Conservation (phyloP, 768 basidiomycete genomes). For the Russula compacta region DNA sequence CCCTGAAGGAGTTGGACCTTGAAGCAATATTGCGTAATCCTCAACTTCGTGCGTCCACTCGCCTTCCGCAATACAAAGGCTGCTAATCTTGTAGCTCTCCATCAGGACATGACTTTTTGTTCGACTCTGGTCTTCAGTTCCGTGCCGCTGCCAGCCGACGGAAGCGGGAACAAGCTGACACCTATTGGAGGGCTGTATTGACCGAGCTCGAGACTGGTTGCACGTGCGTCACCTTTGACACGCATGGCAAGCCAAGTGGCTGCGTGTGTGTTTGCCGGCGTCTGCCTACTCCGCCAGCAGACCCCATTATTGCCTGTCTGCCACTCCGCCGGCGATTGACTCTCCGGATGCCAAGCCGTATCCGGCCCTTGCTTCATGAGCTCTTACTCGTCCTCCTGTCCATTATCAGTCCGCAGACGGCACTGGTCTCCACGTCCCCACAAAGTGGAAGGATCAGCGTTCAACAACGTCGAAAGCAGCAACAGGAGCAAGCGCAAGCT, state of each 20-base stretch:
- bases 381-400: constrained; percentile 40
- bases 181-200: constrained; percentile 77
- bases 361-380: constrained; percentile 64
- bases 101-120: constrained; percentile 80
- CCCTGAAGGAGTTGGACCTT: constrained; percentile 78
- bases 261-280: constrained; percentile 40
- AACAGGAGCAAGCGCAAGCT: constrained; percentile 14
- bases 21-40: constrained; percentile 81
- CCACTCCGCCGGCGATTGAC: constrained; percentile 38
- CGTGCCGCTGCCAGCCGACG: constrained; percentile 66
- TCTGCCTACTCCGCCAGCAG: constrained; percentile 22
- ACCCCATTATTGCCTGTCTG: constrained; percentile 37
- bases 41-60: constrained; percentile 65
- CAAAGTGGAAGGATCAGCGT: constrained; percentile 17
- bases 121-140: constrained; percentile 79
- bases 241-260: constrained; percentile 40
- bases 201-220: constrained; percentile 75
- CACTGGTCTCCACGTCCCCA: constrained; percentile 30
- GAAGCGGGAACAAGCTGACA: constrained; percentile 63
- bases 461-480: constrained; percentile 19
- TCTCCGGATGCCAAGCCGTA: constrained; percentile 61
- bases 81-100: constrained; percentile 9
- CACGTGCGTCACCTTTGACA: constrained; percentile 72
- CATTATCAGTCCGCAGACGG: constrained; percentile 70
- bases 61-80: not conserved